Percentiles rank a stretch among this genome's conserved stretches.
phyloP scores from a whole-genome alignment of 2,329 filamentous ascomycete species.

The Scorias spongiosa region DNA sequence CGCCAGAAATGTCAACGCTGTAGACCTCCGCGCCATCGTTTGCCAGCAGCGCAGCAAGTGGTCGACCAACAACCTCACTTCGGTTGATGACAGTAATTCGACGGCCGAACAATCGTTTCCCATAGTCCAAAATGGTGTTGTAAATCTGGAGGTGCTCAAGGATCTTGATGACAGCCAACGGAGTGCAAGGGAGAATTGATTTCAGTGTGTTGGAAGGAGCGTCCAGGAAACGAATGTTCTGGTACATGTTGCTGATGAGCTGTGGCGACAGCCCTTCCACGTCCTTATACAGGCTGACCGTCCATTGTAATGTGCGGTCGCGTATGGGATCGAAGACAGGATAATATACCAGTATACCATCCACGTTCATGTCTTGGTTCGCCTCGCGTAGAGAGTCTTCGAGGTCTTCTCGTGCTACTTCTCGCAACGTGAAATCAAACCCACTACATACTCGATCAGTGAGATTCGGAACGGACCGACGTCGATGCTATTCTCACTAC shows the following conservation, averaged over 20 bases:
- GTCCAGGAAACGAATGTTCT: conserved; percentile 92
- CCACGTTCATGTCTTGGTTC: conserved; percentile 61
- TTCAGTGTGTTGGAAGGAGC: conserved; percentile 62
- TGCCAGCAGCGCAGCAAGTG: conserved; percentile 78
- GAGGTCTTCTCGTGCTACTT: conserved; percentile 71
- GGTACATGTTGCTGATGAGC: conserved; percentile 99
- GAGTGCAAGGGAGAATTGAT: conserved; percentile 88
- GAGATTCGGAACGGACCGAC: background rate
- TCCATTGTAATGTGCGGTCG: conserved; percentile 92
- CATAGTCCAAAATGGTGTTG: conserved; percentile 83
- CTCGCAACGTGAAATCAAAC: conserved; percentile 74
- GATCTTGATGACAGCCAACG: conserved; percentile 91
- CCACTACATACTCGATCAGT: conserved; percentile 40
- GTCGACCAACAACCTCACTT: conserved; percentile 86
- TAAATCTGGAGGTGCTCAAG: conserved; percentile 92
- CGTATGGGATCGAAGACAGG: conserved; percentile 85
- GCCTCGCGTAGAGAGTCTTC: conserved; percentile 78
- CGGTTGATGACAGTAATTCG: conserved; percentile 95
- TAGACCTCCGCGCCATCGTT: conserved; percentile 95
- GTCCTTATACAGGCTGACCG: conserved; percentile 78
- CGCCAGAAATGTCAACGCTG: conserved; percentile 80
- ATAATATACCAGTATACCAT: conserved; percentile 96
- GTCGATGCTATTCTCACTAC: conserved; percentile 18
- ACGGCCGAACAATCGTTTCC: conserved; percentile 83
- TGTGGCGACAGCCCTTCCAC: conserved; percentile 89